Evolutionary conservation across 1,284 basidiomycete species (phyloP).

Genomic region (Tilletia walkeri): DNA sequence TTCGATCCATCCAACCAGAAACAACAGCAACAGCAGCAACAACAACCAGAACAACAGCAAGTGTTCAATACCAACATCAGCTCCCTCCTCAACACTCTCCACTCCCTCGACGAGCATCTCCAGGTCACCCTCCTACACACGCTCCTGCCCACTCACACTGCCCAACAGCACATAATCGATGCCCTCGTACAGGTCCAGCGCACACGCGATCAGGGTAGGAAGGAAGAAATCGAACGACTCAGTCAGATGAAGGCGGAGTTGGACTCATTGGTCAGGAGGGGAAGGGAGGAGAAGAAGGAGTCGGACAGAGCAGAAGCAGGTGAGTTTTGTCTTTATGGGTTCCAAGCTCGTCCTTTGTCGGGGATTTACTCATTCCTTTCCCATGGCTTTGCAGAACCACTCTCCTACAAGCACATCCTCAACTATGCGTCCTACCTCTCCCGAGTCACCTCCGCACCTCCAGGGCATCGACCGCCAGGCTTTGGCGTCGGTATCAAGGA

Average conservation of each 20-base stretch:
- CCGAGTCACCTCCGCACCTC: slow-evolving; percentile 12
- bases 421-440: slow-evolving; percentile 14
- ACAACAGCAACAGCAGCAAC: slow-evolving; percentile 6
- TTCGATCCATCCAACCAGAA: not conserved
- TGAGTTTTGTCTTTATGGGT: not conserved
- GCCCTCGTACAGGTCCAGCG: slow-evolving; percentile 9
- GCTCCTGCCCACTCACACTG: not conserved
- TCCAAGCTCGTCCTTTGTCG: not conserved
- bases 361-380: not conserved
- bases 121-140: not conserved
- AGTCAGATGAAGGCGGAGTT: not conserved
- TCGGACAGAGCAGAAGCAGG: not conserved
- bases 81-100: not conserved
- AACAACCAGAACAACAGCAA: not conserved
- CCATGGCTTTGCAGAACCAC: not conserved
- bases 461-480: slow-evolving; percentile 3
- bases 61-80: not conserved
- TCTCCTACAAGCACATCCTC: slow-evolving; percentile 9
- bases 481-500: not conserved
- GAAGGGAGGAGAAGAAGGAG: not conserved
- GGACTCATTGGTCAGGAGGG: not conserved
- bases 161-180: slow-evolving; percentile 14
- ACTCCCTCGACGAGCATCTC: not conserved
- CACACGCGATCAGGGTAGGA: not conserved
- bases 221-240: not conserved